Base-by-base conservation (phyloP, 176 grass and related monocot species). In the Hyparrhenia diplandra region DNA sequence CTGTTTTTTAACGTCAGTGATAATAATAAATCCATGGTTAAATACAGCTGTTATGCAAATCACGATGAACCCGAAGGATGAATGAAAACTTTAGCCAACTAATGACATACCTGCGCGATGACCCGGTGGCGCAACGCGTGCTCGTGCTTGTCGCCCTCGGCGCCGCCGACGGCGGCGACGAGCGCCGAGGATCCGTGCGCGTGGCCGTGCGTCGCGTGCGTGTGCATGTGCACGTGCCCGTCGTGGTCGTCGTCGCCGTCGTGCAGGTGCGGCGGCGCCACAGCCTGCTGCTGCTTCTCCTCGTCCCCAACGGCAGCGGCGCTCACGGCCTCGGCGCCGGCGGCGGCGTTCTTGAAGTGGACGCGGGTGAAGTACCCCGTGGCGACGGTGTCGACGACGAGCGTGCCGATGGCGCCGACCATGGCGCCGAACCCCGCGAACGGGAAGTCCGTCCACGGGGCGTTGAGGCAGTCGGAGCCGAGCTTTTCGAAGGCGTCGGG, bases 391-490 rank as follows among this genome's bases (percentile, higher is more conserved):
- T 94, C 92, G 46, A 94, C 75, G 46, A 84, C 69, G 79, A 94
- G 79, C 65, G 92, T 91, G 17, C 75, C 89, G 31, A 94, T 80
- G 57, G 88, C 92, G 63, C 74, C 88, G 29, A 91, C 74, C 91
- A 94, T 94, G 69, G 91, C 91, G 0, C 74, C 86, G 42, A 93
- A 58, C 1, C 91, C 88, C 0, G 88, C 91, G 81, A 93, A 93
- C 0, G 91, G 91, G 23, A 93, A 93, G 5, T 25, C 1, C 67
- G 61, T 4, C 91, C 91, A 93, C 2, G 85, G 82, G 24, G 58
- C 73, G 8, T 6, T 40, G 21, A 93, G 81, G 64, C 91, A 90
- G 0, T 9, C 1, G 4, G 85, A 83, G 20, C 23, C 39, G 46
- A 93, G 87, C 39, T 85, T 77, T 0, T 85, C 85, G 78, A 91